A percentile compares a stretch with the other conserved stretches of the same genome.
These are phyloP conservation scores for Solanum piurae DNA, from an alignment of 257 asterid genomes.

Conservation along the genomic window DNA sequence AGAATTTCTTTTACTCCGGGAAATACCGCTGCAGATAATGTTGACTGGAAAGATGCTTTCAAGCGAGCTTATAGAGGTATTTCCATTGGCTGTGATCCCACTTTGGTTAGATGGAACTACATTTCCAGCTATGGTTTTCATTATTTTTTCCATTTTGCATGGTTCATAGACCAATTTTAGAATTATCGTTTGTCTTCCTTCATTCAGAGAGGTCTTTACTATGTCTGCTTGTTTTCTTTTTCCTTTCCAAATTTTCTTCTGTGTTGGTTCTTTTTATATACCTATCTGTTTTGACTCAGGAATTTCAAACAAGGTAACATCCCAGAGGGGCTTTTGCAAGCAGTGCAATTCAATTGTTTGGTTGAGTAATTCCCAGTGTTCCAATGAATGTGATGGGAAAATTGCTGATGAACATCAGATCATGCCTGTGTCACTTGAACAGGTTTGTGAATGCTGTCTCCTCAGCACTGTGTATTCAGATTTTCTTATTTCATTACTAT, in stretches of 20 bases:
- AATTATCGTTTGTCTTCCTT: not conserved
- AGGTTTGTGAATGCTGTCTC: slow-evolving; percentile 27
- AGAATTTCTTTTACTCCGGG: not conserved
- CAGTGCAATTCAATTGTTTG: slow-evolving; percentile 53
- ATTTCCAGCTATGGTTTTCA: not conserved
- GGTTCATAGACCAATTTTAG: not conserved
- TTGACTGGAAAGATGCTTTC: slow-evolving; percentile 41
- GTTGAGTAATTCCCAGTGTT: slow-evolving; percentile 39
- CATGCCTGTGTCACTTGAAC: slow-evolving; percentile 35
- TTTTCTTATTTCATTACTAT: not conserved
- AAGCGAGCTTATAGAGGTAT: slow-evolving; percentile 39
- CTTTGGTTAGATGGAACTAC: not conserved
- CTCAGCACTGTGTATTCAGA: not conserved
- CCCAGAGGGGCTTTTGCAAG: slow-evolving; percentile 59
- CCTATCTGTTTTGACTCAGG: slow-evolving; percentile 20
- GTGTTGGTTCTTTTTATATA: not conserved
- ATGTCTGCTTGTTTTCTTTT: not conserved
- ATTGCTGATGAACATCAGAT: slow-evolving; percentile 23
- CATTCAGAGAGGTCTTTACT: not conserved
- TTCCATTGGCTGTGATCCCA: not conserved
- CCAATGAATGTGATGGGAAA: slow-evolving; percentile 7
- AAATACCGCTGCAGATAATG: not conserved
- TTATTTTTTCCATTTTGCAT: not conserved
- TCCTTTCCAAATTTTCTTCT: not conserved
- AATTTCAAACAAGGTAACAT: slow-evolving; percentile 19